These are phyloP conservation scores for Cryptococcus depauperatus DNA, from an alignment of 1,284 basidiomycete genomes.

Conservation along the genomic window DNA sequence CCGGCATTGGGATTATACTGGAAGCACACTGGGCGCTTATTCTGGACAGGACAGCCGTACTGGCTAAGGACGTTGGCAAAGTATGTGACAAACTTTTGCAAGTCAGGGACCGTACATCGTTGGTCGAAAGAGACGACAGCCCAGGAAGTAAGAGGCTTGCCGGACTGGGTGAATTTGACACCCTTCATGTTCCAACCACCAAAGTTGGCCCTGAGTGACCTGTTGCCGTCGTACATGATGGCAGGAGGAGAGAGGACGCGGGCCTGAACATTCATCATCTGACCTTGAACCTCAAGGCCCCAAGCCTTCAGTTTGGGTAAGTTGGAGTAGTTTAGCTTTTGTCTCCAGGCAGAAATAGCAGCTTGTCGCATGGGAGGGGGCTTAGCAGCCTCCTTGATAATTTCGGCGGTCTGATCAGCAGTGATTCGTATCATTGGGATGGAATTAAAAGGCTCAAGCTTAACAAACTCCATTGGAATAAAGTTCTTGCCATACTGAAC, in stretches of 20 bases:
- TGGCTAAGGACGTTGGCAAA: conserved; percentile 17
- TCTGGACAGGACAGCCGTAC: conserved; percentile 25
- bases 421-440: conserved; percentile 26
- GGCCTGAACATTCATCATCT: conserved; percentile 38
- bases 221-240: conserved; percentile 31
- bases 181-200: conserved; percentile 2
- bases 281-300: conserved; percentile 41
- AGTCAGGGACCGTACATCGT: conserved; percentile 5
- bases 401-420: conserved; percentile 38
- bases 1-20: conserved; percentile 5
- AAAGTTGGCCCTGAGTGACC: conserved; percentile 24
- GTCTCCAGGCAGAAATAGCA: conserved; percentile 32
- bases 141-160: conserved; percentile 42
- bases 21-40: conserved; percentile 11
- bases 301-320: conserved; percentile 41
- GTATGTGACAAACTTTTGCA: background rate
- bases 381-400: conserved; percentile 45
- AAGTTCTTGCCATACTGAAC: conserved; percentile 41
- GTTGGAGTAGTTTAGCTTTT: conserved; percentile 31
- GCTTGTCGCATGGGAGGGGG: conserved; percentile 34
- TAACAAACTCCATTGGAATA: conserved; percentile 43
- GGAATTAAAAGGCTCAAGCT: conserved; percentile 37
- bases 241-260: conserved; percentile 40
- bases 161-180: conserved; percentile 33
- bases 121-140: conserved; percentile 36